A percentile compares a stretch with the other conserved stretches of the same genome.
These are phyloP conservation scores for Xerocomus potaroensis DNA, from an alignment of 768 basidiomycete species.

Conservation along the genomic window DNA sequence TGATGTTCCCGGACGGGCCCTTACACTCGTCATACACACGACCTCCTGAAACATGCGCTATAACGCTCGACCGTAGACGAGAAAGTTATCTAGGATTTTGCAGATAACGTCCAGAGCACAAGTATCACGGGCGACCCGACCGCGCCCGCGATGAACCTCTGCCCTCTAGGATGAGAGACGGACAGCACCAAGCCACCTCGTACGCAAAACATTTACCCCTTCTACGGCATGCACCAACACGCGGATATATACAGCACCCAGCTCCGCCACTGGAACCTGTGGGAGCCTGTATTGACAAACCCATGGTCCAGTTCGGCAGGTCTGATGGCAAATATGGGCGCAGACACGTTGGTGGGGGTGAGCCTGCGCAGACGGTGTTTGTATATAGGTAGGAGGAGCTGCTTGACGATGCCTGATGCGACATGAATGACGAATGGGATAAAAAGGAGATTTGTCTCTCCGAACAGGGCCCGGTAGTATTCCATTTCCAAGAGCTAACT, in stretches of 20 bases:
- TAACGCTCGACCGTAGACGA: conserved; percentile 49
- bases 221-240: conserved; percentile 60
- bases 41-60: conserved; percentile 43
- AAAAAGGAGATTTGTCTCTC: conserved; percentile 66
- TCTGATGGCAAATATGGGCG: conserved; percentile 45
- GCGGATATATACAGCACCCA: conserved; percentile 54
- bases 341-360: conserved; percentile 36
- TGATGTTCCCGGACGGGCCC: no score
- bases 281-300: conserved; percentile 71
- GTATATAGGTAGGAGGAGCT: conserved; percentile 45
- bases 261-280: conserved; percentile 56
- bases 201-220: conserved; percentile 54
- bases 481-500: conserved; percentile 73
- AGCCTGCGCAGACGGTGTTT: conserved; percentile 32
- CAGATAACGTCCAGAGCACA: conserved; percentile 51
- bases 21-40: conserved; percentile 46
- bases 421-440: conserved; percentile 64
- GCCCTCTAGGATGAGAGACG: conserved; percentile 17
- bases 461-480: conserved; percentile 73
- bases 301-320: conserved; percentile 81
- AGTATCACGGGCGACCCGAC: conserved; percentile 48
- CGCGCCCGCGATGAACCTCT: conserved; percentile 31
- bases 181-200: conserved; percentile 34
- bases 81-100: conserved; percentile 58
- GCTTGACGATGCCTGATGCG: conserved; percentile 53